These are phyloP conservation scores for Corrigiola litoralis DNA, from an alignment of 179 eudicot genomes.

Conservation along the genomic window DNA sequence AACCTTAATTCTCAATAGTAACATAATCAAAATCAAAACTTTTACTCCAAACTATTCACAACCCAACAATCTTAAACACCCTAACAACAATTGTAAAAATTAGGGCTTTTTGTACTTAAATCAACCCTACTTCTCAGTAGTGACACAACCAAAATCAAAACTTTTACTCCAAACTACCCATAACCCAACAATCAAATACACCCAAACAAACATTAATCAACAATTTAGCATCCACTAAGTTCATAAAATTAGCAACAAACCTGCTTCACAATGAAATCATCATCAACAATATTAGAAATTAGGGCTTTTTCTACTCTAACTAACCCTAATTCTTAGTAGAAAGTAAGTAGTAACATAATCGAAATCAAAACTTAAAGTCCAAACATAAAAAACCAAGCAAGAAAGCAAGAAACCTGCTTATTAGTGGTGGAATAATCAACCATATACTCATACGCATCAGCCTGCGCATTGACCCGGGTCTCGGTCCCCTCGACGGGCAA, in stretches of 20 bases:
- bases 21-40: too few species aligned
- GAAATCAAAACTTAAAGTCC: neutral
- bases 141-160: neutral
- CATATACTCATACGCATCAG: constrained; percentile 98
- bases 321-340: neutral
- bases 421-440: constrained; percentile 87
- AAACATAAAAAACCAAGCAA: neutral
- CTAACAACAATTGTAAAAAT: neutral
- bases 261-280: too few species aligned
- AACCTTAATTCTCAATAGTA: too few species aligned
- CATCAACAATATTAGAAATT: neutral
- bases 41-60: too few species aligned
- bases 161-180: too few species aligned
- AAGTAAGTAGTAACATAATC: neutral
- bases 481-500: constrained; percentile 97
- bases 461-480: constrained; percentile 98
- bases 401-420: constrained; percentile 45
- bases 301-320: too few species aligned
- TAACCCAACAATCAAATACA: neutral
- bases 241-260: too few species aligned
- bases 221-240: neutral
- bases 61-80: too few species aligned
- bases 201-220: neutral
- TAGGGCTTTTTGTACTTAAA: neutral
- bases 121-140: neutral